Base-by-base conservation (phyloP, 2,329 filamentous ascomycete genomes). In the Fusarium transvaalense region DNA sequence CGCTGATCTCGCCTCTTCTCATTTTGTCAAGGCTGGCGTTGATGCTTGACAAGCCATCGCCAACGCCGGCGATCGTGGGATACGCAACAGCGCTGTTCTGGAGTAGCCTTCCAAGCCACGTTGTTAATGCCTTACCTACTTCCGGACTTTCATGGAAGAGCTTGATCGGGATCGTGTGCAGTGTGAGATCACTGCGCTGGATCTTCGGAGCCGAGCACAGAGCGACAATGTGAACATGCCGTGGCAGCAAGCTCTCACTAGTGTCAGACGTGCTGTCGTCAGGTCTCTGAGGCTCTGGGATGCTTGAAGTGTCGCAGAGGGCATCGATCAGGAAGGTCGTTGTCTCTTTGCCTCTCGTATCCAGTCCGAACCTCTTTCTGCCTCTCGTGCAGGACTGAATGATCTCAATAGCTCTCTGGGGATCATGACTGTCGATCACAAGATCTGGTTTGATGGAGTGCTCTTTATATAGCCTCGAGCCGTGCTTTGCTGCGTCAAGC, bases 101-200 rank as follows among this genome's bases (percentile, higher is more conserved):
- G 9, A 94, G 76, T n/a, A 94, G 77, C 25, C 82, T 79, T 75
- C 93, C 91, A 27, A 93, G 79, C 91, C 91, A 94, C 2, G 80
- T 75, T 14, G 88, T 88, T 55, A 93, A 75, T 0, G 82, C 82
- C 65, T 89, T 85, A 0, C 92, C 92, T 0, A 93, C 81, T 3
- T 82, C 82, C 0, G 88, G 85, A 0, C 89, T 83, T 60, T 91
- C 88, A 73, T 94, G 92, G 73, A 92, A 94, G 6, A 92, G 73
- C 77, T 94, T 94, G 64, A 94, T 92, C 0, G 91, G 91, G 0
- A 94, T 89, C 0, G 83, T 87, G 72, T 93, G 91, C 58, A 88
- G 84, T 8, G 81, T 75, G 0, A 88, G 81, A 0, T 83, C 83
- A 0, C 78, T 75, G 0, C 77, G 76, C 2, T 78, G 77, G 6